Conservation (phyloP, 139 green algal genomes). For the Micromonas commoda region DNA sequence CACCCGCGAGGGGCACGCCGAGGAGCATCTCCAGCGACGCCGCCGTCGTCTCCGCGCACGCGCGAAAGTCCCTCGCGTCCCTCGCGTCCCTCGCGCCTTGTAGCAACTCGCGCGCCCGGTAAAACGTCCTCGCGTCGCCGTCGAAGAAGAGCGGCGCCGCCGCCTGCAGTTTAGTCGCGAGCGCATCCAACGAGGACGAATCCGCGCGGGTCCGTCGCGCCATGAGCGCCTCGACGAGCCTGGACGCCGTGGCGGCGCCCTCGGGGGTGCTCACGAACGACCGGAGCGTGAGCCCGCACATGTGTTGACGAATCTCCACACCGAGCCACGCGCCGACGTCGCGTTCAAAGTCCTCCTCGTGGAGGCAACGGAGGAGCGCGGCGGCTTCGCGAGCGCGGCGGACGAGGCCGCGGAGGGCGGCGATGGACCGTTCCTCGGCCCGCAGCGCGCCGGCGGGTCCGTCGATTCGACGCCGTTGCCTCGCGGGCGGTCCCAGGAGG, state of each 20-base stretch:
- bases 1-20: slow-evolving; percentile 48
- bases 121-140: slow-evolving; percentile 67
- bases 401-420: neutral
- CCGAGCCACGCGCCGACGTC: neutral
- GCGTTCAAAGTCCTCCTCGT: slow-evolving; percentile 13
- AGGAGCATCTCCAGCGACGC: slow-evolving; percentile 56
- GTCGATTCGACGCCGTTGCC: neutral
- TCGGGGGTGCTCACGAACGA: slow-evolving; percentile 52
- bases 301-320: no score
- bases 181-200: neutral
- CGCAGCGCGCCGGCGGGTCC: slow-evolving; percentile 44
- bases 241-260: slow-evolving; percentile 49
- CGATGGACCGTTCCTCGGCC: slow-evolving; percentile 49
- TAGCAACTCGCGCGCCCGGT: slow-evolving; percentile 52
- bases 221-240: slow-evolving; percentile 63
- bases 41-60: slow-evolving; percentile 42
- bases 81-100: slow-evolving; percentile 16
- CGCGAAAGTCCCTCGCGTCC: slow-evolving; percentile 5
- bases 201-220: neutral
- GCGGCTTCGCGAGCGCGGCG: neutral
- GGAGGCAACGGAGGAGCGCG: neutral
- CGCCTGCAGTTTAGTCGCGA: slow-evolving; percentile 48
- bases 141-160: slow-evolving; percentile 68
- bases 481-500: neutral
- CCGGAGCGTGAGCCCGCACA: slow-evolving; percentile 46